A percentile compares a stretch with the other conserved stretches of the same genome.
Evolutionary conservation across 2,329 filamentous ascomycete species (phyloP).

Genomic region (Colletotrichum karsti): DNA sequence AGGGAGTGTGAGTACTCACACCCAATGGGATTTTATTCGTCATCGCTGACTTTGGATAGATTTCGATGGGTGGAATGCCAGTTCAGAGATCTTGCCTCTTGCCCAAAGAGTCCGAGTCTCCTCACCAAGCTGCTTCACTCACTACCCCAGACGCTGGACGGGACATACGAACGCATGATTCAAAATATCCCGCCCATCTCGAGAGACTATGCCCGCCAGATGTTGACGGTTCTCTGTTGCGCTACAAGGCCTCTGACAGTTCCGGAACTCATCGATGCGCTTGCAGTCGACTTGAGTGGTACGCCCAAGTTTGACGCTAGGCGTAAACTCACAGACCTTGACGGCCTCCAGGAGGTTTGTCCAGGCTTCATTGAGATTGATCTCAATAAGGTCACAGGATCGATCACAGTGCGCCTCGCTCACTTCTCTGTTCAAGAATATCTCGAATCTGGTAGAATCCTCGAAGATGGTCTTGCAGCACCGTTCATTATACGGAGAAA

Average conservation of each 20-base stretch:
- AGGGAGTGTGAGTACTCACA: not conserved
- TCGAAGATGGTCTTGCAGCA: too few relatives aligned
- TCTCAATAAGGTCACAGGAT: not conserved
- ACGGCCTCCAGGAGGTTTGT: not conserved
- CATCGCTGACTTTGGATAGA: slow-evolving; percentile 28
- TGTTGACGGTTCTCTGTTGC: not conserved
- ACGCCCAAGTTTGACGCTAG: not conserved
- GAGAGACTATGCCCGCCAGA: not conserved
- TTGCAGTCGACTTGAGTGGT: not conserved
- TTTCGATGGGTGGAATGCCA: slow-evolving; percentile 36
- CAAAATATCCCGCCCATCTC: not conserved
- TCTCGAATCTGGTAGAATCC: not conserved
- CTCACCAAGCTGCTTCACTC: slow-evolving; percentile 34
- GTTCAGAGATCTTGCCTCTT: slow-evolving; percentile 27
- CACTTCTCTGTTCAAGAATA: slow-evolving; percentile 14
- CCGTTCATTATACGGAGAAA: too few relatives aligned
- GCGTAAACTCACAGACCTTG: not conserved
- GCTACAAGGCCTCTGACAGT: not conserved
- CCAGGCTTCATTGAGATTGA: not conserved
- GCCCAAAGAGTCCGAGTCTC: slow-evolving; percentile 18
- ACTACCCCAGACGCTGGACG: slow-evolving; percentile 35
- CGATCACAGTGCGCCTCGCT: not conserved
- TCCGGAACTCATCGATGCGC: not conserved
- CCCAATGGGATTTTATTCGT: not conserved
- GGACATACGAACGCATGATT: slow-evolving; percentile 35